phyloP scores from a whole-genome alignment of 352 stramenopile genomes.

The Globisporangium rhizosaccharum region DNA sequence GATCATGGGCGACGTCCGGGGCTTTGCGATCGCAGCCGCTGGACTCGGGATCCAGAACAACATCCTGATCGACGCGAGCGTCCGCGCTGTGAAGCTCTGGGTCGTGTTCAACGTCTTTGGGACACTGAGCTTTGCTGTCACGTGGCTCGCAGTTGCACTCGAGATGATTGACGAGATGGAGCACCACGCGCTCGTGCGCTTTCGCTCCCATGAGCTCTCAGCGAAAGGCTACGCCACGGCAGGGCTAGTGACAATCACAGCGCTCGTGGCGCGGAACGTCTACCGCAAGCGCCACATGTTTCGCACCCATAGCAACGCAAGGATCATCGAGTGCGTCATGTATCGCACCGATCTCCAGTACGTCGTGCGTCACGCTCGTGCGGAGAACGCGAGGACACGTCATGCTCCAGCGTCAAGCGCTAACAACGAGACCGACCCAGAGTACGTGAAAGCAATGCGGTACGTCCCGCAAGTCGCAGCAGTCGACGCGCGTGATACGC shows the following conservation, averaged over 20 bases:
- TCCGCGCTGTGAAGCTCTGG: constrained; percentile 9
- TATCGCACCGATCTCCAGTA: constrained; percentile 12
- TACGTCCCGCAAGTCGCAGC: constrained; percentile 3
- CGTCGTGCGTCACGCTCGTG: neutral
- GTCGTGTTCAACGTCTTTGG: constrained; percentile 5
- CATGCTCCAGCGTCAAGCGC: too few relatives aligned
- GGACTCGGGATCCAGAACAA: constrained; percentile 9
- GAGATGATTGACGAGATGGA: constrained; percentile 4
- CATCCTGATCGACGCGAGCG: constrained; percentile 15
- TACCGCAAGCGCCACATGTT: constrained; percentile 9
- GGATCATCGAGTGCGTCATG: constrained; percentile 7
- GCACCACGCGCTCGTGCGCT: neutral
- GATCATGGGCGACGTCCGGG: constrained; percentile 2
- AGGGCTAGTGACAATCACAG: constrained; percentile 11
- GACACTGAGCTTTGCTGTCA: neutral
- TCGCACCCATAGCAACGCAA: neutral
- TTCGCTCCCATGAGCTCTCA: constrained; percentile 4
- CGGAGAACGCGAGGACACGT: neutral
- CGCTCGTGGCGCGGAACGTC: constrained; percentile 12
- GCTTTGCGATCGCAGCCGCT: constrained; percentile 5
- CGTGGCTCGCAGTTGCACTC: constrained; percentile 1
- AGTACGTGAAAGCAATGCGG: constrained; percentile 9
- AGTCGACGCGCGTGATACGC: constrained; percentile 7
- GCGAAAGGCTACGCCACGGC: constrained; percentile 7
- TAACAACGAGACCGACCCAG: neutral